Evolutionary conservation across 495 filamentous ascomycete genomes (phyloP).

Genomic region (Annulohypoxylon bovei): DNA sequence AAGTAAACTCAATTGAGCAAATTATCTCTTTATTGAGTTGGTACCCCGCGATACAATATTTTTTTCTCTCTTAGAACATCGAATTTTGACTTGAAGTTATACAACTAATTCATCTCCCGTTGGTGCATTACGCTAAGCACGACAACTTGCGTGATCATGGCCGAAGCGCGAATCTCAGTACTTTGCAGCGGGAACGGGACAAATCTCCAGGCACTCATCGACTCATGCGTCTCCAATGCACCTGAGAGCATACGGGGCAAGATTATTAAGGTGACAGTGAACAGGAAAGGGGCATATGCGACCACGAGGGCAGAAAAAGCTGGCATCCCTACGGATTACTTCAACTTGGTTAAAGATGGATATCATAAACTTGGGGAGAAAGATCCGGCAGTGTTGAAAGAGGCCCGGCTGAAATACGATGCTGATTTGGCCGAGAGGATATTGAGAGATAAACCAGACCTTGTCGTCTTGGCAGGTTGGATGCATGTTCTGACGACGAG

Average conservation of each 20-base stretch:
- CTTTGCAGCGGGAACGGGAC: slow-evolving; percentile 76
- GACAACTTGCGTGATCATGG: slow-evolving; percentile 43
- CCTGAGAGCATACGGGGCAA: slow-evolving; percentile 64
- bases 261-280: slow-evolving; percentile 83
- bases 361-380: slow-evolving; percentile 65
- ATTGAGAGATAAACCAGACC: slow-evolving; percentile 71
- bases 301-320: slow-evolving; percentile 75
- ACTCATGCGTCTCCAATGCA: slow-evolving; percentile 64
- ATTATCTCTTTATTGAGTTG: slow-evolving; percentile 17
- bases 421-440: slow-evolving; percentile 79
- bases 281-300: slow-evolving; percentile 82
- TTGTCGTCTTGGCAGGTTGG: slow-evolving; percentile 76
- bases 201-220: slow-evolving; percentile 92
- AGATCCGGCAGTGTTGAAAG: slow-evolving; percentile 63
- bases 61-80: neutral
- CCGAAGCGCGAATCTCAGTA: slow-evolving; percentile 42
- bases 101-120: neutral
- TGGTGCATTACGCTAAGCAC: slow-evolving; percentile 16
- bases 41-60: slow-evolving; percentile 35
- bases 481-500: slow-evolving; percentile 67
- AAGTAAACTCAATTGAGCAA: slow-evolving; percentile 7
- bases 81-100: neutral
- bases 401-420: slow-evolving; percentile 77
- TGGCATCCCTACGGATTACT: slow-evolving; percentile 82
- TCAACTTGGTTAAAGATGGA: slow-evolving; percentile 77